Evolutionary conservation across 2,329 filamentous ascomycete genomes (phyloP).

Genomic region (Aspergillus pseudoviridinutans): DNA sequence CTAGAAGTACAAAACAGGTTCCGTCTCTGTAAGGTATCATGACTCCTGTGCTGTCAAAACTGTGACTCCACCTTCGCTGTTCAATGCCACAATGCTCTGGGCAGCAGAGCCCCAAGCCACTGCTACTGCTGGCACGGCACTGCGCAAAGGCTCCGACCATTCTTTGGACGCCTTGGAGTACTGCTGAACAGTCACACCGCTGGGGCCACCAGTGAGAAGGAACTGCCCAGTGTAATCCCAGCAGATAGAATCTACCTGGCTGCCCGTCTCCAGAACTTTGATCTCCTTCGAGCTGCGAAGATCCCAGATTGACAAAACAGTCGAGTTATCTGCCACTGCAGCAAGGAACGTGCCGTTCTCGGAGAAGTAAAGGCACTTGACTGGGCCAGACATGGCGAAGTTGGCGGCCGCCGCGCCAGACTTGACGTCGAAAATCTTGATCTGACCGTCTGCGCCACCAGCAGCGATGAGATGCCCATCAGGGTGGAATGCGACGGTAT

Average conservation of each 20-base stretch:
- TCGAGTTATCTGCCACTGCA: conserved; percentile 71
- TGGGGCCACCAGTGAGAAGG: conserved; percentile 74
- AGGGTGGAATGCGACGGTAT: conserved; percentile 82
- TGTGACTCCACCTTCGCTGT: conserved; percentile 69
- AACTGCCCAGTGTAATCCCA: conserved; percentile 98
- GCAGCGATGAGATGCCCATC: conserved; percentile 92
- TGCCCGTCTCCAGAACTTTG: conserved; percentile 83
- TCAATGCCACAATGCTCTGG: conserved; percentile 69
- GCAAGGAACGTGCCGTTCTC: conserved; percentile 98
- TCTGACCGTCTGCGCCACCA: conserved; percentile 72
- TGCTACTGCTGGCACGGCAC: conserved; percentile 67
- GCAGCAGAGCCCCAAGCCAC: conserved; percentile 75
- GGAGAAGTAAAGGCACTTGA: conserved; percentile 78
- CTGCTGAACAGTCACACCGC: conserved; percentile 81
- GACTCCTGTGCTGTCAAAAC: conserved; percentile 59
- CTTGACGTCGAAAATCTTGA: conserved; percentile 86
- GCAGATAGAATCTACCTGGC: conserved; percentile 67
- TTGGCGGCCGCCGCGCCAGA: conserved; percentile 71
- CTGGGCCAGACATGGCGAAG: conserved; percentile 62
- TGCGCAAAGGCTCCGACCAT: conserved; percentile 83
- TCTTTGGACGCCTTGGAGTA: conserved; percentile 82
- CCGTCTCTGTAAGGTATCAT: conserved; percentile 21
- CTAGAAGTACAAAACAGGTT: conserved; percentile 20
- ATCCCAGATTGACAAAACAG: conserved; percentile 81
- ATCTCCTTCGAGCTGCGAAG: conserved; percentile 77